Percentiles rank a stretch among this genome's conserved stretches.
Conservation (phyloP, 257 asterid genomes). For the Thymus mandschuricus region DNA sequence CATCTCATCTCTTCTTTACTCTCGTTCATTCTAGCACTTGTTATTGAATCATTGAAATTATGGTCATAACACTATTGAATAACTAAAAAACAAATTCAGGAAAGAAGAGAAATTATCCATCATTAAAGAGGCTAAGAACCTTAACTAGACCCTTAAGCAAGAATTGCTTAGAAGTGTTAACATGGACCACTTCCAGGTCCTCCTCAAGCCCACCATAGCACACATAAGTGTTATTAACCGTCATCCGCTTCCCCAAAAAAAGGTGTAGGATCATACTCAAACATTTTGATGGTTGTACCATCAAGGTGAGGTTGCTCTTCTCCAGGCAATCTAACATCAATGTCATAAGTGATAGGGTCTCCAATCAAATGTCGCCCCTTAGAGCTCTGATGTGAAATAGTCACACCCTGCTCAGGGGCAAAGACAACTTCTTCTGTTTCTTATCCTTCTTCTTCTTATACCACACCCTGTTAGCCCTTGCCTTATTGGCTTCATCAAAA, state of each 20-base stretch:
- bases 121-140: slow-evolving; percentile 39
- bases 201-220: slow-evolving; percentile 91
- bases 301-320: slow-evolving; percentile 99
- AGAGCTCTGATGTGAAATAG: slow-evolving; percentile 53
- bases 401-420: slow-evolving; percentile 52
- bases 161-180: slow-evolving; percentile 89
- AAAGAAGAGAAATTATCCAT: no score
- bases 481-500: no score
- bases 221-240: slow-evolving; percentile 87
- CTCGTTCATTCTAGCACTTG: slow-evolving; percentile 52
- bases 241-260: slow-evolving; percentile 90
- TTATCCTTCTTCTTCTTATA: no score
- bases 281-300: slow-evolving; percentile 97
- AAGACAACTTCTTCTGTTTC: background rate
- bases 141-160: slow-evolving; percentile 92
- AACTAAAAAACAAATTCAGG: no score
- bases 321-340: slow-evolving; percentile 76
- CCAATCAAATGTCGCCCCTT: slow-evolving; percentile 88
- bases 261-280: slow-evolving; percentile 90
- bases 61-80: no score
- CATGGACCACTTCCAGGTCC: slow-evolving; percentile 80
- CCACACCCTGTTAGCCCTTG: no score
- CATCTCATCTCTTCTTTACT: slow-evolving; percentile 32
- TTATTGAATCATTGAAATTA: slow-evolving; percentile 49
- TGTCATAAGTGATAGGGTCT: slow-evolving; percentile 65